phyloP scores from a whole-genome alignment of 176 grass and related monocot species.

The Urochloa ruziziensis region DNA sequence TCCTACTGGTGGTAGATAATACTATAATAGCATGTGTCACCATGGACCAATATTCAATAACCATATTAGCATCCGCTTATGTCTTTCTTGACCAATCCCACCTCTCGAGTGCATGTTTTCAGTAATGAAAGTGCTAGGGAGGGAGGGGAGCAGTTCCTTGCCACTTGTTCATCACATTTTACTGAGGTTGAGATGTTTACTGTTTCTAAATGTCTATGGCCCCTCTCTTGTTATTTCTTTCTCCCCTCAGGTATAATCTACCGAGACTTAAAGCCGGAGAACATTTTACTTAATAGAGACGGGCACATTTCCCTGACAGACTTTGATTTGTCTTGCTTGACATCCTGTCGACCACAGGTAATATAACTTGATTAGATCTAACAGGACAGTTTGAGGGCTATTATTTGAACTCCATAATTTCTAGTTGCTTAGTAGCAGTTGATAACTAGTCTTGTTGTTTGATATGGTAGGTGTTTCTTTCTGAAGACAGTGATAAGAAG shows the following conservation, averaged over 20 bases:
- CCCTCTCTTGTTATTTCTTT: not conserved
- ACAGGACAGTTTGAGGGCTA: not conserved
- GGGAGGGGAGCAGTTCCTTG: not conserved
- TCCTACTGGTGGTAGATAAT: not conserved
- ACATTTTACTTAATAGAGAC: constrained; percentile 81
- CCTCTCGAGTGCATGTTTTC: not conserved
- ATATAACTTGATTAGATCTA: not conserved
- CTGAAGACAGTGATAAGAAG: constrained; percentile 48
- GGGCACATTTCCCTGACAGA: constrained; percentile 86
- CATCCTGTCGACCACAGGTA: constrained; percentile 80
- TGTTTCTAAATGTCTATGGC: not conserved
- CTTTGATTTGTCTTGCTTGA: constrained; percentile 92
- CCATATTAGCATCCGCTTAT: not conserved
- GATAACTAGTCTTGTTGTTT: not conserved
- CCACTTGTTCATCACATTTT: not conserved
- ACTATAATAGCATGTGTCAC: not conserved
- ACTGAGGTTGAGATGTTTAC: not conserved
- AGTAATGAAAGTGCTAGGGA: not conserved
- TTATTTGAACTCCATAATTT: not conserved
- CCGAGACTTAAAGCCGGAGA: constrained; percentile 90
- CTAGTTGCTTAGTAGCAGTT: constrained; percentile 15
- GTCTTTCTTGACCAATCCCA: not conserved
- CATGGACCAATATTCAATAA: not conserved
- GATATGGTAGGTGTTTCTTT: constrained; percentile 77
- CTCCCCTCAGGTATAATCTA: constrained; percentile 77